Evolutionary conservation across 352 stramenopile species (phyloP).

Genomic region (Phytophthora aleatoria): DNA sequence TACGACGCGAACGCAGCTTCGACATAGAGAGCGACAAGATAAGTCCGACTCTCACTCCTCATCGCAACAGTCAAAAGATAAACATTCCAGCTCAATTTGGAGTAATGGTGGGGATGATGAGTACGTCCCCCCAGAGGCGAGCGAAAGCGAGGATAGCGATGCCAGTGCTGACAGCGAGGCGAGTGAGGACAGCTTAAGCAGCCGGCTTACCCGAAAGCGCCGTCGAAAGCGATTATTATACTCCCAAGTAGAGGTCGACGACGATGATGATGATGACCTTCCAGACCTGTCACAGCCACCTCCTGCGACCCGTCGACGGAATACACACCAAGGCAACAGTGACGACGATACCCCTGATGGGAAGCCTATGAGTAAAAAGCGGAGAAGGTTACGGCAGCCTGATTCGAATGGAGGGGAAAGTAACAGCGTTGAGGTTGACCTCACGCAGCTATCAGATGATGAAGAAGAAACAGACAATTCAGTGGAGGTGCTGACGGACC

Average conservation of each 20-base stretch:
- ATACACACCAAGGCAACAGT: slow-evolving; percentile 1
- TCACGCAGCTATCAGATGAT: slow-evolving; percentile 28
- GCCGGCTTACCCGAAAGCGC: slow-evolving; percentile 17
- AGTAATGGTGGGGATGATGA: slow-evolving; percentile 25
- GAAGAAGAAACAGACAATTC: slow-evolving; percentile 6
- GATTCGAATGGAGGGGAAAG: slow-evolving; percentile 15
- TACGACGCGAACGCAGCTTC: slow-evolving; percentile 1
- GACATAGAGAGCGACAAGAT: slow-evolving; percentile 6
- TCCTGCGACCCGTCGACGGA: slow-evolving; percentile 9
- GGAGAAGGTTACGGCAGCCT: slow-evolving; percentile 24
- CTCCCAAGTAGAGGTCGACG: slow-evolving; percentile 47
- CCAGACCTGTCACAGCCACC: slow-evolving; percentile 39
- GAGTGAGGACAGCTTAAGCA: slow-evolving; percentile 17
- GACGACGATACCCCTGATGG: slow-evolving; percentile 3
- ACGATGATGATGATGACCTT: slow-evolving; percentile 55
- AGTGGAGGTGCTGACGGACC: not conserved
- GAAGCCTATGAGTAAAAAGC: slow-evolving; percentile 23
- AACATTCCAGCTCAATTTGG: slow-evolving; percentile 21
- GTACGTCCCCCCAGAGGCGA: slow-evolving; percentile 29
- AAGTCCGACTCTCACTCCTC: not conserved
- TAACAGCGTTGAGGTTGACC: slow-evolving; percentile 23
- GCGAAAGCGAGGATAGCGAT: slow-evolving; percentile 28
- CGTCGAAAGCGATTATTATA: slow-evolving; percentile 53
- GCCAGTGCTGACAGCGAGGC: slow-evolving; percentile 14
- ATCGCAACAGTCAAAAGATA: slow-evolving; percentile 14